phyloP scores from a whole-genome alignment of 495 filamentous ascomycete genomes.

The Penicillium lividum region DNA sequence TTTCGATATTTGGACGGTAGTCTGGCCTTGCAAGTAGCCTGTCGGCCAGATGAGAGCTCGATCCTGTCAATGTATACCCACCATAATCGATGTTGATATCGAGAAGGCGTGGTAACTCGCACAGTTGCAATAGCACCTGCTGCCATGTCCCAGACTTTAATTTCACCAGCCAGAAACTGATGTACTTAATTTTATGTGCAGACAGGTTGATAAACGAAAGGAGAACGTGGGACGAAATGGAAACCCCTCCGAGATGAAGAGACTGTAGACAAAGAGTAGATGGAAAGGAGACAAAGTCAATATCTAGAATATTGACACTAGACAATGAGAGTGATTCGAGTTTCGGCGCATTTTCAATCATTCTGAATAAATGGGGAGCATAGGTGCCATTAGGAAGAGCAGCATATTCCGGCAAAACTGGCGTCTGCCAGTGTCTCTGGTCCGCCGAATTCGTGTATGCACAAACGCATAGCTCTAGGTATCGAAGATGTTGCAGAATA shows the following conservation, averaged over 20 bases:
- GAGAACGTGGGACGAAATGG: background rate
- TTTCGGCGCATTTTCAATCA: background rate
- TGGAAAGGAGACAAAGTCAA: background rate
- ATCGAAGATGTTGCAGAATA: background rate
- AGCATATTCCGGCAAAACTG: background rate
- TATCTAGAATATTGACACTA: no score
- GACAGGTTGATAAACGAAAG: background rate
- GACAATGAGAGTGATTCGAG: background rate
- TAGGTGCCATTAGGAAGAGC: background rate
- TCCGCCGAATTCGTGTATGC: background rate
- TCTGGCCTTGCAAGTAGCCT: no score
- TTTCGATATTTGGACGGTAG: background rate
- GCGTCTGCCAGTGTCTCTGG: background rate
- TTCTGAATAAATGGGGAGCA: background rate
- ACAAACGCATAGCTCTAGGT: background rate
- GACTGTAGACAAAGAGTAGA: background rate
- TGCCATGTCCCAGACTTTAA: background rate
- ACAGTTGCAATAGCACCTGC: background rate
- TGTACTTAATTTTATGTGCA: background rate
- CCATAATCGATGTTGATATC: background rate
- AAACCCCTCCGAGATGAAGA: background rate
- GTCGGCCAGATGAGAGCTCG: background rate
- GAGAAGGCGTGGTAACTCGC: background rate
- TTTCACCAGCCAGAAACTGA: background rate
- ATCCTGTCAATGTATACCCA: background rate